Evolutionary conservation across 768 basidiomycete species (phyloP).

Genomic region (Pholiota microspora): DNA sequence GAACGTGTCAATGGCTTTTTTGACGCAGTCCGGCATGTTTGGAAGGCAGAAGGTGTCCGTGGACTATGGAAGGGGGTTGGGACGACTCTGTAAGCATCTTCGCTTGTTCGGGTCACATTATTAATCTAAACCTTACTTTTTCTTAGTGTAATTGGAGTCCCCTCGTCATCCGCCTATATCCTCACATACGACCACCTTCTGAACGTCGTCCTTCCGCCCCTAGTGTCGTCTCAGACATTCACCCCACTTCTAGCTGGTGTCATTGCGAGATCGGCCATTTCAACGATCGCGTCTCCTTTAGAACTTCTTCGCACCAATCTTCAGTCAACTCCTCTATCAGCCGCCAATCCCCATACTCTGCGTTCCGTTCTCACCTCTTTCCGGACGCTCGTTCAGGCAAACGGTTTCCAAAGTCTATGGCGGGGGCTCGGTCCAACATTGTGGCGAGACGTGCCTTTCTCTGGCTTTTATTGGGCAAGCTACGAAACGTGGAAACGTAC

Average conservation of each 20-base stretch:
- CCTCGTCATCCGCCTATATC: slow-evolving; percentile 92
- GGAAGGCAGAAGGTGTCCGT: slow-evolving; percentile 73
- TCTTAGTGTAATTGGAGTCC: slow-evolving; percentile 82
- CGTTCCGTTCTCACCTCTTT: slow-evolving; percentile 70
- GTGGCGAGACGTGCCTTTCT: slow-evolving; percentile 98
- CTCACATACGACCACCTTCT: slow-evolving; percentile 90
- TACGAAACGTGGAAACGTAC: slow-evolving; percentile 81
- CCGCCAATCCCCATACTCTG: slow-evolving; percentile 72
- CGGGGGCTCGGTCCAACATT: slow-evolving; percentile 88
- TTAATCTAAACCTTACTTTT: neutral
- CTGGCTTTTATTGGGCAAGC: slow-evolving; percentile 94
- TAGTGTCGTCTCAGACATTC: slow-evolving; percentile 50
- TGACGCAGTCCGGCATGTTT: slow-evolving; percentile 80
- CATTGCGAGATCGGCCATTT: slow-evolving; percentile 75
- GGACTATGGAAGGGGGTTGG: slow-evolving; percentile 97
- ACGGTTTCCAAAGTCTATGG: slow-evolving; percentile 79
- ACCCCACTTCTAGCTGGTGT: slow-evolving; percentile 82
- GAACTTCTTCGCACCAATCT: slow-evolving; percentile 94
- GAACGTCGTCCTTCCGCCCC: slow-evolving; percentile 55
- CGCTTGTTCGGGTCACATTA: neutral
- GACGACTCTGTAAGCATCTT: slow-evolving; percentile 70
- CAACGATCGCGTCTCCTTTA: slow-evolving; percentile 79
- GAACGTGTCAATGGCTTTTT: slow-evolving; percentile 83
- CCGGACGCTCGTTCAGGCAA: slow-evolving; percentile 50
- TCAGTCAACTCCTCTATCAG: slow-evolving; percentile 78